A percentile compares a stretch with the other conserved stretches of the same genome.
Evolutionary conservation across 495 filamentous ascomycete species (phyloP).

Genomic region (Talaromyces adpressus): DNA sequence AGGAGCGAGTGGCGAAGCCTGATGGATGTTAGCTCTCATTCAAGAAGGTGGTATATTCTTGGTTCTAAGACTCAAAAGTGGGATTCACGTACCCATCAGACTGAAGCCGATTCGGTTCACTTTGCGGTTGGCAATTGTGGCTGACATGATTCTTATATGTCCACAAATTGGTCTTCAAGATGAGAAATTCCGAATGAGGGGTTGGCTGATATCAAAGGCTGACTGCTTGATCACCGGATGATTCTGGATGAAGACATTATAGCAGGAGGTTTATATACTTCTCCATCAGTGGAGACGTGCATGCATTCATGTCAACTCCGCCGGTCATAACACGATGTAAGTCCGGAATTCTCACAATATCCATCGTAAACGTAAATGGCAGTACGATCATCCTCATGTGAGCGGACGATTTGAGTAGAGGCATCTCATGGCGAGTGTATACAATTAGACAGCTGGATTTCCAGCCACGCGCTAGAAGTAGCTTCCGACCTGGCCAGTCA

Average conservation of each 20-base stretch:
- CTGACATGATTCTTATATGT: background rate
- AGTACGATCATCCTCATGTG: background rate
- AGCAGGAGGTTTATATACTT: background rate
- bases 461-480: background rate
- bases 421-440: background rate
- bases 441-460: background rate
- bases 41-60: background rate
- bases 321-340: background rate
- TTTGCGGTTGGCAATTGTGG: constrained; percentile 11
- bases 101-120: constrained; percentile 21
- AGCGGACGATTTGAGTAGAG: background rate
- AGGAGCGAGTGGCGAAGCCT: constrained; percentile 56
- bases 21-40: background rate
- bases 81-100: constrained; percentile 15
- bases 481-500: background rate
- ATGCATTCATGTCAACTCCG: background rate
- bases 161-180: background rate
- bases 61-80: background rate
- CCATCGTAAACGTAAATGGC: background rate
- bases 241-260: too few relatives aligned
- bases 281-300: background rate
- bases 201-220: background rate
- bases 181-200: background rate
- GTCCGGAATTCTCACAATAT: background rate
- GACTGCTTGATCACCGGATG: background rate